phyloP scores from a whole-genome alignment of 306 rosid species.

The Gillenia trifoliata region DNA sequence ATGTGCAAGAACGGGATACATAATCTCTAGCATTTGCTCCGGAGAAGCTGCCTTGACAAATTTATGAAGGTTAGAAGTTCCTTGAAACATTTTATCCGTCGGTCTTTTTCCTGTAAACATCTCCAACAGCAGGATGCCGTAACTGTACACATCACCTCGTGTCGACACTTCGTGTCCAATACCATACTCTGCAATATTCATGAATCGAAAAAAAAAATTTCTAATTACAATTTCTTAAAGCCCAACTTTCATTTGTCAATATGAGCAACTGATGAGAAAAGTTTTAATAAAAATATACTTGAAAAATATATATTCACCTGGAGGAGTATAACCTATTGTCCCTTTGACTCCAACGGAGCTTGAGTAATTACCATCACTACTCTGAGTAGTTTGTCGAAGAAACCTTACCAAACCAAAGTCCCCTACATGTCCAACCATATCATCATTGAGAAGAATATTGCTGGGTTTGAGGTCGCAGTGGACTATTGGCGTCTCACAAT shows the following conservation, averaged over 20 bases:
- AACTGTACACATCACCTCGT: slow-evolving; percentile 30
- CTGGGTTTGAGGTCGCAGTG: slow-evolving; percentile 35
- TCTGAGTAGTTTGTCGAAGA: background rate
- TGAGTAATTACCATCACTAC: background rate
- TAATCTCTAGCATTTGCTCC: background rate
- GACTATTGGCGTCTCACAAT: slow-evolving; percentile 22
- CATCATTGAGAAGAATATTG: slow-evolving; percentile 28
- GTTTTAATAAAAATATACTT: background rate
- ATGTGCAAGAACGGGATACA: background rate
- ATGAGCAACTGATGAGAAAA: no score
- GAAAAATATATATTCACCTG: slow-evolving; percentile 17
- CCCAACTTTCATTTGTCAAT: no score
- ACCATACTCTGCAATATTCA: slow-evolving; percentile 16
- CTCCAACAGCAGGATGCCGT: slow-evolving; percentile 24
- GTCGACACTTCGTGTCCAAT: slow-evolving; percentile 21
- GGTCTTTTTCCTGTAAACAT: slow-evolving; percentile 23
- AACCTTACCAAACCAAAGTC: slow-evolving; percentile 35
- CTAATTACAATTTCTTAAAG: no score
- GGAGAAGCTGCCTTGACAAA: background rate
- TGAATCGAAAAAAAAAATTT: background rate
- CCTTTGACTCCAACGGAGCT: slow-evolving; percentile 16
- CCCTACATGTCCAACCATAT: slow-evolving; percentile 34
- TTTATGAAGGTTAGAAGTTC: background rate
- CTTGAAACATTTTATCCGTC: slow-evolving; percentile 10
- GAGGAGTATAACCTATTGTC: slow-evolving; percentile 36